Percentiles rank a stretch among this genome's conserved stretches.
phyloP scores from a whole-genome alignment of 306 rosid genomes.

The Bauhinia variegata region DNA sequence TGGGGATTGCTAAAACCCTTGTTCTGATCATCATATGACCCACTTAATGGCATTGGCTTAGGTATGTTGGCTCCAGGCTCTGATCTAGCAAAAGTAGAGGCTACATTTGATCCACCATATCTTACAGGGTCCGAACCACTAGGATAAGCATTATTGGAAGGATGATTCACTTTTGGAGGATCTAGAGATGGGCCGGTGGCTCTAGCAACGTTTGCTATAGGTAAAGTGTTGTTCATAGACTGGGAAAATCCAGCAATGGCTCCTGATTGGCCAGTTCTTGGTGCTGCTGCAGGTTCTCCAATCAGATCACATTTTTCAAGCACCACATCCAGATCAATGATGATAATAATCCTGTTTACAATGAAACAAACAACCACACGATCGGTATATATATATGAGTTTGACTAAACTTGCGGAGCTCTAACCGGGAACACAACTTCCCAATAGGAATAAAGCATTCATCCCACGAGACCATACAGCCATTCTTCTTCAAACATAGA shows the following conservation, averaged over 20 bases:
- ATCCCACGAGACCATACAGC: background rate
- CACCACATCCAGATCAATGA: constrained; percentile 69
- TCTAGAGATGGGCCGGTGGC: constrained; percentile 36
- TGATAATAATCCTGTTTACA: constrained; percentile 71
- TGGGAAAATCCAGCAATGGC: constrained; percentile 42
- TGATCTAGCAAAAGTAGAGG: constrained; percentile 37
- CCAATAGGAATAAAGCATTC: background rate
- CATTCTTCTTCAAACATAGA: no score
- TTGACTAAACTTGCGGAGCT: background rate
- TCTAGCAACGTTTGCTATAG: constrained; percentile 34
- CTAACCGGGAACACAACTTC: background rate
- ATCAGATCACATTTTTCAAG: constrained; percentile 59
- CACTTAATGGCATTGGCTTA: constrained; percentile 40
- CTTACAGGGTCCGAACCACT: constrained; percentile 48
- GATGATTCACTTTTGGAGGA: constrained; percentile 48
- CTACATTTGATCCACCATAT: constrained; percentile 42
- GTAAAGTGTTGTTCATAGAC: constrained; percentile 43
- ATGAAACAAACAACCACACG: constrained; percentile 17
- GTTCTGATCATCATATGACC: constrained; percentile 68
- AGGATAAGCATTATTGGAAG: constrained; percentile 44
- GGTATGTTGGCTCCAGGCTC: constrained; percentile 45
- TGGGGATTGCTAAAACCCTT: constrained; percentile 48
- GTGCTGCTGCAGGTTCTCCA: constrained; percentile 58
- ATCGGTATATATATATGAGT: background rate
- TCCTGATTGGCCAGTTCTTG: constrained; percentile 48